Percentiles rank a stretch among this genome's conserved stretches.
Evolutionary conservation across 352 stramenopile species (phyloP).

Genomic region (Paralagenidium karlingii): DNA sequence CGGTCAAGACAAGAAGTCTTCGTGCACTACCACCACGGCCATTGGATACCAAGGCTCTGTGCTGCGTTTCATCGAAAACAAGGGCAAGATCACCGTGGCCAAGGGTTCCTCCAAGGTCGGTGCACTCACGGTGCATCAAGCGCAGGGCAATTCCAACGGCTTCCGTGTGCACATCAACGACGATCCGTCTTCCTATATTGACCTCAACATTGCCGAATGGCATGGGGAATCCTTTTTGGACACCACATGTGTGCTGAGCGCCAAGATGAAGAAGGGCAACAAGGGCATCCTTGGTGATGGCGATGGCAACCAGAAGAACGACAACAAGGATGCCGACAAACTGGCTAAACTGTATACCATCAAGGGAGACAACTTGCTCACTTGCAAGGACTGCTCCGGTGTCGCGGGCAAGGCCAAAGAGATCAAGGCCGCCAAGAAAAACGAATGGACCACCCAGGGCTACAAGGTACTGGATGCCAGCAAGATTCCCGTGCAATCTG

Average conservation of each 20-base stretch:
- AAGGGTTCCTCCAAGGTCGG: background rate
- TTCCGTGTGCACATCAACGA: conserved; percentile 1
- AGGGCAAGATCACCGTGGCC: background rate
- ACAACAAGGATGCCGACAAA: conserved; percentile 1
- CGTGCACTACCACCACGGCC: background rate
- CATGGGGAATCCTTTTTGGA: background rate
- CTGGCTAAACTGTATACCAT: background rate
- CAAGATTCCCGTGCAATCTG: too few relatives aligned
- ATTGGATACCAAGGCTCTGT: conserved; percentile 1
- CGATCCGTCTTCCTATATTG: background rate
- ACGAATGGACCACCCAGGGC: background rate
- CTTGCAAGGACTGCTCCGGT: conserved; percentile 2
- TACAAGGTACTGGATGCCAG: background rate
- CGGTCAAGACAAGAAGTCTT: background rate
- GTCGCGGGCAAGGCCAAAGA: too few relatives aligned
- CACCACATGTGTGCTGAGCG: background rate
- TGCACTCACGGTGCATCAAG: background rate
- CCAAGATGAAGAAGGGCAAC: background rate
- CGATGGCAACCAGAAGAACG: conserved; percentile 2
- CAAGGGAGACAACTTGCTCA: background rate
- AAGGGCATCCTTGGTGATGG: conserved; percentile 3
- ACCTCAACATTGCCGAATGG: conserved; percentile 1
- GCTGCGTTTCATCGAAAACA: background rate
- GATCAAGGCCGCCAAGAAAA: background rate
- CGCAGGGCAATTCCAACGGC: background rate